These are phyloP conservation scores for Limonium bicolor DNA, from an alignment of 148 eudicot species.

Conservation along the genomic window DNA sequence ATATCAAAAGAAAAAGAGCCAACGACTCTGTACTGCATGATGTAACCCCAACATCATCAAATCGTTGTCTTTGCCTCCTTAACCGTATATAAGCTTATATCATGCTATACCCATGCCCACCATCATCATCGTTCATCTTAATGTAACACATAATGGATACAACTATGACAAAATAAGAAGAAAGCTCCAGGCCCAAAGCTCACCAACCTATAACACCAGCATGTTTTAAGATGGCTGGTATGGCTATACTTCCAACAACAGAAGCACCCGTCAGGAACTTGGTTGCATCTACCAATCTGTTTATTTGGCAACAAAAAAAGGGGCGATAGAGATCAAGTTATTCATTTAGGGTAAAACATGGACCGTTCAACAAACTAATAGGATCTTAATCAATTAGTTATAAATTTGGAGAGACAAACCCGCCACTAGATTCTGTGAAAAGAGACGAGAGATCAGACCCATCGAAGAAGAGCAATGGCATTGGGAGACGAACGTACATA, in stretches of 20 bases:
- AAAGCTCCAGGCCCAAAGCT: conserved; percentile 61
- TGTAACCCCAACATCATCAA: too few species aligned
- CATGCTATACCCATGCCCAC: too few species aligned
- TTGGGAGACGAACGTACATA: conserved; percentile 83
- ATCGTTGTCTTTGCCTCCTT: too few species aligned
- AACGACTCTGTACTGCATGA: too few species aligned
- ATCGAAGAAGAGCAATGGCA: conserved; percentile 88
- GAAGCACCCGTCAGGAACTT: conserved; percentile 91
- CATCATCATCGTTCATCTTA: conserved; percentile 33
- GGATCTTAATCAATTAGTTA: not conserved
- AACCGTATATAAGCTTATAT: too few species aligned
- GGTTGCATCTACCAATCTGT: conserved; percentile 74
- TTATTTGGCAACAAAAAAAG: conserved; percentile 10
- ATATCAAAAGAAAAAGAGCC: too few species aligned
- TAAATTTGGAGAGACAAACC: conserved; percentile 22
- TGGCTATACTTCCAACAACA: conserved; percentile 72
- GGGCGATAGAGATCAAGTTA: not conserved
- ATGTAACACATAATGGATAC: conserved; percentile 47
- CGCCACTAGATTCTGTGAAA: conserved; percentile 42
- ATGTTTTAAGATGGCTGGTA: conserved; percentile 68
- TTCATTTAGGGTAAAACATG: too few species aligned
- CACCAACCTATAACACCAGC: conserved; percentile 86
- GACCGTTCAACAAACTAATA: not conserved
- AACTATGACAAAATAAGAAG: conserved; percentile 53
- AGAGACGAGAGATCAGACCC: conserved; percentile 65